A percentile compares a stretch with the other conserved stretches of the same genome.
These are phyloP conservation scores for Macroventuria anomochaeta DNA, from an alignment of 2,329 filamentous ascomycete species.

Conservation along the genomic window DNA sequence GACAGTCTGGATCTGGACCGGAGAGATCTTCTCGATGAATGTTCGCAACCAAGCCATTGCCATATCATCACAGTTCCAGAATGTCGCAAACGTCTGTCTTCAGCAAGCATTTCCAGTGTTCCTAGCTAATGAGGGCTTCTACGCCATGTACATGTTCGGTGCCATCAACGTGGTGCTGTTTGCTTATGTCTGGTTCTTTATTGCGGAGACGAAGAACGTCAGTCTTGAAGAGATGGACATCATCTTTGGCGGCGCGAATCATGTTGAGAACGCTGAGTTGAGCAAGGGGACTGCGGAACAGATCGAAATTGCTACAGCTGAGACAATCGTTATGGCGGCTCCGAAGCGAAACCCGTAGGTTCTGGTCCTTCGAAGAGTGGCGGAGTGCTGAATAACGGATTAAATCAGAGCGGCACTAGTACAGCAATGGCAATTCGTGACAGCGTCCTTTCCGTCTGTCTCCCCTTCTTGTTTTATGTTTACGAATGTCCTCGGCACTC, in stretches of 20 bases:
- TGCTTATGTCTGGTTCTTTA: background rate
- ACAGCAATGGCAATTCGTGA: background rate
- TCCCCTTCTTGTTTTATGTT: no score
- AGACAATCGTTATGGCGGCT: background rate
- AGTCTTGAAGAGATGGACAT: slow-evolving; percentile 1
- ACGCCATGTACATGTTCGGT: slow-evolving; percentile 8
- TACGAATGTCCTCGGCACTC: no score
- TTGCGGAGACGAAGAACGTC: slow-evolving; percentile 4
- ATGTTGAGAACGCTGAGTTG: slow-evolving; percentile 4
- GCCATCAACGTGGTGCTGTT: background rate
- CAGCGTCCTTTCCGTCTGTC: background rate
- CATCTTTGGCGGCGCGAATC: background rate
- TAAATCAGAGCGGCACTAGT: background rate
- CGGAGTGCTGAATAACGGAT: no score
- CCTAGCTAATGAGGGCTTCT: background rate
- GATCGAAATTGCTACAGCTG: background rate
- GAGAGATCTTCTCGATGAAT: slow-evolving; percentile 71
- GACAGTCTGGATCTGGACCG: slow-evolving; percentile 73
- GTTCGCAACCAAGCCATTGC: slow-evolving; percentile 54
- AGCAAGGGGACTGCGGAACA: background rate
- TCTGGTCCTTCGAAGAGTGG: no score
- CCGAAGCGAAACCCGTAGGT: background rate
- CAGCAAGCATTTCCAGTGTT: slow-evolving; percentile 6
- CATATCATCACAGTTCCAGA: slow-evolving; percentile 3
- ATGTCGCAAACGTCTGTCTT: slow-evolving; percentile 1